These are phyloP conservation scores for Aspergillus nanangensis DNA, from an alignment of 495 filamentous ascomycete genomes.

Conservation along the genomic window DNA sequence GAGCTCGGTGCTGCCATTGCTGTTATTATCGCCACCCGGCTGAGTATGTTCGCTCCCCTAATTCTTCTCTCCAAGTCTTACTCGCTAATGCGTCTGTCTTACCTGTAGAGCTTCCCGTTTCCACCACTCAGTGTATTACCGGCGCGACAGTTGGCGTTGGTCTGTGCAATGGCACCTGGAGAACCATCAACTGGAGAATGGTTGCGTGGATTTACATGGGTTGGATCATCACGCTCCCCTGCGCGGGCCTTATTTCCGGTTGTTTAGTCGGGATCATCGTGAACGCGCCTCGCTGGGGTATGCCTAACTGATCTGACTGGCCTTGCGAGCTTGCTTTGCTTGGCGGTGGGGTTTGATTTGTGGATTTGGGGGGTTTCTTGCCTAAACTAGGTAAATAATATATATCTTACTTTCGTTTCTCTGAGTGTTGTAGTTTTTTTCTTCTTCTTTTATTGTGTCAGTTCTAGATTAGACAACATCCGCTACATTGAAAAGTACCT, in stretches of 20 bases:
- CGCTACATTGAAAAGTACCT: too few relatives aligned
- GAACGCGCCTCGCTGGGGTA: conserved; percentile 46
- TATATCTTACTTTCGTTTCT: too few relatives aligned
- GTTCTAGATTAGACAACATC: too few relatives aligned
- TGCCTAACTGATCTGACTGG: too few relatives aligned
- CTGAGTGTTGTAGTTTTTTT: too few relatives aligned
- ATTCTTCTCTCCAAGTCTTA: not conserved
- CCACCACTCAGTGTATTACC: conserved; percentile 53
- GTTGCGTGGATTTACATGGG: conserved; percentile 52
- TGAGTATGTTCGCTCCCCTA: conserved; percentile 4
- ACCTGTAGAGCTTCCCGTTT: conserved; percentile 24
- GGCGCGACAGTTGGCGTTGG: conserved; percentile 60
- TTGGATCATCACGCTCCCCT: conserved; percentile 57
- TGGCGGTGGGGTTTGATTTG: too few relatives aligned
- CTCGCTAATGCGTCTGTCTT: too few relatives aligned
- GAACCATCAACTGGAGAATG: conserved; percentile 58
- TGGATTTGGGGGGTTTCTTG: too few relatives aligned
- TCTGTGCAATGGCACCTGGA: conserved; percentile 53
- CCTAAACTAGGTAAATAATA: too few relatives aligned
- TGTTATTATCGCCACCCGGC: conserved; percentile 13
- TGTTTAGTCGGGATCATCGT: conserved; percentile 54
- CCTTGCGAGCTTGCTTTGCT: too few relatives aligned
- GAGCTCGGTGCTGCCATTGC: conserved; percentile 16
- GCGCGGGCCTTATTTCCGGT: conserved; percentile 52
- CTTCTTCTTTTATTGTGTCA: too few relatives aligned